Conservation (phyloP, 2,329 filamentous ascomycete genomes). For the Chlorencoelia australis region DNA sequence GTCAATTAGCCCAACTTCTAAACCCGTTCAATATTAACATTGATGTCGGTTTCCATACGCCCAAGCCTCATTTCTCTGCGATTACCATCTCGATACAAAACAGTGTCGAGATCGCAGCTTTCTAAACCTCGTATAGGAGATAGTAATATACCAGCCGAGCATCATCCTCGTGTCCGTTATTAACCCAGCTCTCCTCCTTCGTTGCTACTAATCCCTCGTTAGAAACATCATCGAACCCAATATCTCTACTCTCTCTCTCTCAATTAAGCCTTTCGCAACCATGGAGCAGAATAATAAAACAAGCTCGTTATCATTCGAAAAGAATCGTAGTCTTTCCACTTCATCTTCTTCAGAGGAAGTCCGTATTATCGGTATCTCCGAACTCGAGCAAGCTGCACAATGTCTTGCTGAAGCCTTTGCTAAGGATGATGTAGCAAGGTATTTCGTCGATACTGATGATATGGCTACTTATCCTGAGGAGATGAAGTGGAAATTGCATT, state of each 20-base stretch:
- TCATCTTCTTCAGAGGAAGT: slow-evolving; percentile 39
- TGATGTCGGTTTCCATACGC: slow-evolving; percentile 51
- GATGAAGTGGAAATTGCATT: slow-evolving; percentile 65
- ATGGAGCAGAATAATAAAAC: slow-evolving; percentile 31
- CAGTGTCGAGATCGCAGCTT: slow-evolving; percentile 45
- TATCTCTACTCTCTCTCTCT: neutral
- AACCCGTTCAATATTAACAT: slow-evolving; percentile 24
- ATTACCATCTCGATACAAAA: slow-evolving; percentile 44
- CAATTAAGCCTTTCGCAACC: too few relatives aligned
- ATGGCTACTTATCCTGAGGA: slow-evolving; percentile 51
- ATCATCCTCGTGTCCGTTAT: slow-evolving; percentile 20
- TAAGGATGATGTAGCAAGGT: slow-evolving; percentile 62
- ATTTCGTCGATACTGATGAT: slow-evolving; percentile 65
- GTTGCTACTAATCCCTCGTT: slow-evolving; percentile 7
- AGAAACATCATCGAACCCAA: slow-evolving; percentile 12
- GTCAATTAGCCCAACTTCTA: too few relatives aligned
- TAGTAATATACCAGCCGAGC: slow-evolving; percentile 26
- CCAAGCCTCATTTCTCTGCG: slow-evolving; percentile 42
- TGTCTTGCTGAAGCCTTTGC: slow-evolving; percentile 71
- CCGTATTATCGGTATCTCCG: slow-evolving; percentile 52
- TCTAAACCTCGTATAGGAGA: slow-evolving; percentile 46
- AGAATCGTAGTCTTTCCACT: slow-evolving; percentile 22
- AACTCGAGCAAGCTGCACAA: slow-evolving; percentile 61
- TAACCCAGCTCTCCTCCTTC: neutral
- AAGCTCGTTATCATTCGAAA: slow-evolving; percentile 19